A percentile compares a stretch with the other conserved stretches of the same genome.
Evolutionary conservation across 192 early-diverging fungal species (phyloP).

Genomic region (Coemansia sp.): DNA sequence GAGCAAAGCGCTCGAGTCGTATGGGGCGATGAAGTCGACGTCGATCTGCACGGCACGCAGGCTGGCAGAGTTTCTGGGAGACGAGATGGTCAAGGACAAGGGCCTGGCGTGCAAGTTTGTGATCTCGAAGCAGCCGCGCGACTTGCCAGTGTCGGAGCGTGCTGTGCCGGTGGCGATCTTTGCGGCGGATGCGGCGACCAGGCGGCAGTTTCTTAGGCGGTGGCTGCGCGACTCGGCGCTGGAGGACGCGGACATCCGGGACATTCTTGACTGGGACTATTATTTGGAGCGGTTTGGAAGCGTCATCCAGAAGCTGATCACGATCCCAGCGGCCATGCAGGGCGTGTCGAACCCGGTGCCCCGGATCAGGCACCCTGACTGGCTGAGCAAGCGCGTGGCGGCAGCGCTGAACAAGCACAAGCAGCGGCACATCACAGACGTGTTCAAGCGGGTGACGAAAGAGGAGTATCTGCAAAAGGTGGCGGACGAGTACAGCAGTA

Average conservation of each 20-base stretch:
- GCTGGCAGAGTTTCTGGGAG: conserved; percentile 94
- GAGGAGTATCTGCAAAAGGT: conserved; percentile 27
- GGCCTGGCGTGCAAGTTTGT: conserved; percentile 95
- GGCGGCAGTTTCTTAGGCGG: conserved; percentile 79
- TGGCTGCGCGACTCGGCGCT: conserved; percentile 86
- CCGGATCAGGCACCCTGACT: conserved; percentile 89
- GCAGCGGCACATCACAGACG: conserved; percentile 80
- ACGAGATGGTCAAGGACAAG: conserved; percentile 98
- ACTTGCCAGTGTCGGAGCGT: conserved; percentile 85
- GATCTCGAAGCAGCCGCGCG: conserved; percentile 79
- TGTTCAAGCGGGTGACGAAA: conserved; percentile 61
- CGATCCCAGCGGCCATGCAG: conserved; percentile 98
- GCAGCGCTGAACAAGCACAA: conserved; percentile 75
- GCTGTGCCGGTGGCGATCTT: conserved; percentile 96
- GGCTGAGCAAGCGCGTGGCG: conserved; percentile 81
- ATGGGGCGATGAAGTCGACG: conserved; percentile 91
- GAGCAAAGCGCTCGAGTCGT: conserved; percentile 91
- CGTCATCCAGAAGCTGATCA: conserved; percentile 96
- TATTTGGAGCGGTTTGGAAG: conserved; percentile 93
- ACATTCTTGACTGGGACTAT: conserved; percentile 95
- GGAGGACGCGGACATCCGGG: conserved; percentile 79
- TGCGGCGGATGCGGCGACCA: conserved; percentile 71
- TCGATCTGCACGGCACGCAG: conserved; percentile 92
- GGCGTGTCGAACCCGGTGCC: conserved; percentile 90
- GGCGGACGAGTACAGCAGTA: conserved; percentile 1